Evolutionary conservation across 805 yeast genomes (phyloP).

Genomic region (Maudiozyma pseudohumilis): DNA sequence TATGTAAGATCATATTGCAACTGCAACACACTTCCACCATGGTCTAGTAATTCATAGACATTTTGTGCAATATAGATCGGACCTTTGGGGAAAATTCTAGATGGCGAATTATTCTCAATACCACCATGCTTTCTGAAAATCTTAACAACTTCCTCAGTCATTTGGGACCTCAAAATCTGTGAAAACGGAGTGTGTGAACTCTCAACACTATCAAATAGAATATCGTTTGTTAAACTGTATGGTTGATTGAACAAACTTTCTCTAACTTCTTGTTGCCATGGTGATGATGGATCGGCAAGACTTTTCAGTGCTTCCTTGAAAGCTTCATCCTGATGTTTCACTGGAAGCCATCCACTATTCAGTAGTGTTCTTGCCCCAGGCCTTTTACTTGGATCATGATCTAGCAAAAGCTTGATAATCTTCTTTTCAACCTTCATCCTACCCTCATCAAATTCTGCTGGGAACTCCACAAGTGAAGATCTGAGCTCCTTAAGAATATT

Average conservation of each 20-base stretch:
- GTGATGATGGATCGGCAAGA: conserved; percentile 80
- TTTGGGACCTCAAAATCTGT: conserved; percentile 47
- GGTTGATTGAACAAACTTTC: conserved; percentile 80
- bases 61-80: conserved; percentile 57
- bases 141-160: conserved; percentile 48
- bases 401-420: conserved; percentile 56
- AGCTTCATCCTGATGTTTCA: conserved; percentile 80
- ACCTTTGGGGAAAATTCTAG: conserved; percentile 72
- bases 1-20: conserved; percentile 82
- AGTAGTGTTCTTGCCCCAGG: conserved; percentile 73
- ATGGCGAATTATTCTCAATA: conserved; percentile 55
- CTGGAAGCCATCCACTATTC: conserved; percentile 76
- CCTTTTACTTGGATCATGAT: conserved; percentile 68
- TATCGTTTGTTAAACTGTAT: conserved; percentile 72
- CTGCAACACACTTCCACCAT: conserved; percentile 79
- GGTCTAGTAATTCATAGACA: conserved; percentile 73
- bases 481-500: conserved; percentile 60
- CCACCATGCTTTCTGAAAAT: conserved; percentile 83
- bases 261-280: conserved; percentile 90
- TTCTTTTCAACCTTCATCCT: conserved; percentile 50
- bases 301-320: conserved; percentile 82
- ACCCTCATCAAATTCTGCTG: conserved; percentile 48
- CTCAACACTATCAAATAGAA: conserved; percentile 56
- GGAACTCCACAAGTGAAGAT: conserved; percentile 51
- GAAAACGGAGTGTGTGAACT: conserved; percentile 32